Conservation (phyloP, 2,329 filamentous ascomycete species). For the Penicillium hesseltinei region DNA sequence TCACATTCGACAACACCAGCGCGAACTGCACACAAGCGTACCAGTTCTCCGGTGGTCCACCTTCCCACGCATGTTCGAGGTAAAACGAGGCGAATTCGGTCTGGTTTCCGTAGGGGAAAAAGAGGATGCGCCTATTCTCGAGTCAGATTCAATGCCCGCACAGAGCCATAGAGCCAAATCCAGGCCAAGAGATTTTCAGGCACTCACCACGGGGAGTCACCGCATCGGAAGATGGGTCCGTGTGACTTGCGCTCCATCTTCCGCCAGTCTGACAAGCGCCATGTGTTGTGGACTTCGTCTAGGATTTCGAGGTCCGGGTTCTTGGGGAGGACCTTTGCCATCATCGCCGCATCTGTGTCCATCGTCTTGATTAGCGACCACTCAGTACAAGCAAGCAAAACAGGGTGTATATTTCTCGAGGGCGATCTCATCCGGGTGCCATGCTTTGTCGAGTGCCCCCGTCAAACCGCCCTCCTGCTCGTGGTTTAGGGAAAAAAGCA, state of each 20-base stretch:
- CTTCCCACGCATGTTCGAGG: conserved; percentile 86
- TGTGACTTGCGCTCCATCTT: conserved; percentile 74
- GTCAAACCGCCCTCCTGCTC: not conserved
- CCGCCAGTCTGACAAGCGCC: conserved; percentile 85
- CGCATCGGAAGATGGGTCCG: conserved; percentile 83
- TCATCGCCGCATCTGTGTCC: conserved; percentile 74
- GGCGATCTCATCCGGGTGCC: not conserved
- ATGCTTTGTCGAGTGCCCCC: not conserved
- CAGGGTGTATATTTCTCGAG: not conserved
- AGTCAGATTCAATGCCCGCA: conserved; percentile 22
- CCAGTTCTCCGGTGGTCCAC: conserved; percentile 82
- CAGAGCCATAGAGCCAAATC: not conserved
- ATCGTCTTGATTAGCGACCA: conserved; percentile 5
- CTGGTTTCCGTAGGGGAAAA: conserved; percentile 94
- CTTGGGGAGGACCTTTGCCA: conserved; percentile 71
- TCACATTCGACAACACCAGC: conserved; percentile 89
- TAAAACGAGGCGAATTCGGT: conserved; percentile 93
- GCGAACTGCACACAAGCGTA: conserved; percentile 95
- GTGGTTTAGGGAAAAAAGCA: conserved; percentile 5
- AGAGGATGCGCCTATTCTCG: conserved; percentile 74
- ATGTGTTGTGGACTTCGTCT: conserved; percentile 74
- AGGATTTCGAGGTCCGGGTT: conserved; percentile 78
- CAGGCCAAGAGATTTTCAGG: conserved; percentile 8
- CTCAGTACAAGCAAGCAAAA: not conserved
- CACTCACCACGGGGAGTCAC: conserved; percentile 78